phyloP scores from a whole-genome alignment of 305 asterid genomes.

The Fraxinus baroniana region DNA sequence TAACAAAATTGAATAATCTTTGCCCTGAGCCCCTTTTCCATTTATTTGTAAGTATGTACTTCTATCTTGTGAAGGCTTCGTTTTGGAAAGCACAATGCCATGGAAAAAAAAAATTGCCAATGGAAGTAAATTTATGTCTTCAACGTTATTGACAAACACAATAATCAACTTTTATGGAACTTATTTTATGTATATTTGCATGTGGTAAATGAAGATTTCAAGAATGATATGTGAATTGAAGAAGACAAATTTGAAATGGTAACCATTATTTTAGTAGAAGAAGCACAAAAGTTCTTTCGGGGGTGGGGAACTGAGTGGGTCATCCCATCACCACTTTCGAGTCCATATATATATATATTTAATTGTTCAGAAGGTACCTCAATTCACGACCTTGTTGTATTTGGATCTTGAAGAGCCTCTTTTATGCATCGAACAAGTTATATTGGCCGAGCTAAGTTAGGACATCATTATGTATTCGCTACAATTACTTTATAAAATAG shows the following conservation, averaged over 20 bases:
- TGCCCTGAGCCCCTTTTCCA: not conserved
- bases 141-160: not conserved
- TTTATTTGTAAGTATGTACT: not conserved
- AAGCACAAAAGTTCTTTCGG: not conserved
- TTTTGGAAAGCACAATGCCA: not conserved
- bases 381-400: not conserved
- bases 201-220: not conserved
- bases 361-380: not conserved
- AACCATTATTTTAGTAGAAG: not conserved
- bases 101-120: not conserved
- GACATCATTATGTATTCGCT: not conserved
- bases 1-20: not conserved
- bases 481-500: not conserved
- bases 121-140: not conserved
- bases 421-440: not conserved
- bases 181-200: not conserved
- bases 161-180: not conserved
- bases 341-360: not conserved
- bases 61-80: not conserved
- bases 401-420: not conserved
- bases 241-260: not conserved
- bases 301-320: not conserved
- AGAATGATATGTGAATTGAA: not conserved
- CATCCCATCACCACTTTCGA: not conserved
- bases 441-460: not conserved